phyloP scores from a whole-genome alignment of 805 yeast species.

The Pichia kluyveri region DNA sequence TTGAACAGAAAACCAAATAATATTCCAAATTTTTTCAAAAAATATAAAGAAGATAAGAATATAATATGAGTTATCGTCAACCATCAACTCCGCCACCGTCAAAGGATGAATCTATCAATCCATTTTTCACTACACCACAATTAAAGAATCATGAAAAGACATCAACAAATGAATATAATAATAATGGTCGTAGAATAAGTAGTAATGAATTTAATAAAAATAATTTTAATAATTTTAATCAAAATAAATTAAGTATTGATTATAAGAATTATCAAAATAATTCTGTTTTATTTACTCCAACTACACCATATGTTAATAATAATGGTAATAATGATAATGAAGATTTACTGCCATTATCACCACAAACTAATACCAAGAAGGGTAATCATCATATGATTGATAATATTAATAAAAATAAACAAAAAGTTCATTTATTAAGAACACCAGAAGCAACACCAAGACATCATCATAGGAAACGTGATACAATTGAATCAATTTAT shows the following conservation, averaged over 20 bases:
- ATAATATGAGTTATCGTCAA: constrained; percentile 8
- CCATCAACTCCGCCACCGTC: constrained; percentile 22
- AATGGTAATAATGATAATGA: background rate
- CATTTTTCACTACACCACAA: constrained; percentile 4
- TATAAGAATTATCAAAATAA: background rate
- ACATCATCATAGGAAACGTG: constrained; percentile 1
- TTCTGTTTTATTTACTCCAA: constrained; percentile 5
- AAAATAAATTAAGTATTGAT: background rate
- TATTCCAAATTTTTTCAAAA: too few relatives aligned
- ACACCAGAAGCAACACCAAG: constrained; percentile 13
- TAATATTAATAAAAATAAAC: background rate
- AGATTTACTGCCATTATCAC: constrained; percentile 4
- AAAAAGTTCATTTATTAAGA: background rate
- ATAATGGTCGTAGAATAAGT: background rate
- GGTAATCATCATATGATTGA: background rate
- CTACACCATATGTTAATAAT: constrained; percentile 9
- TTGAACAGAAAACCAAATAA: too few relatives aligned
- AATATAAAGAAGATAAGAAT: background rate
- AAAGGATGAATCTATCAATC: background rate
- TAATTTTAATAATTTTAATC: background rate
- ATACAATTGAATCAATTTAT: background rate
- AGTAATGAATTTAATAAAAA: background rate
- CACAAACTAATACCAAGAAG: constrained; percentile 8
- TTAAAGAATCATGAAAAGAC: background rate
- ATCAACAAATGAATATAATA: too few relatives aligned